Conservation (phyloP, 78 protist species). For the Goniomonas avonlea region DNA sequence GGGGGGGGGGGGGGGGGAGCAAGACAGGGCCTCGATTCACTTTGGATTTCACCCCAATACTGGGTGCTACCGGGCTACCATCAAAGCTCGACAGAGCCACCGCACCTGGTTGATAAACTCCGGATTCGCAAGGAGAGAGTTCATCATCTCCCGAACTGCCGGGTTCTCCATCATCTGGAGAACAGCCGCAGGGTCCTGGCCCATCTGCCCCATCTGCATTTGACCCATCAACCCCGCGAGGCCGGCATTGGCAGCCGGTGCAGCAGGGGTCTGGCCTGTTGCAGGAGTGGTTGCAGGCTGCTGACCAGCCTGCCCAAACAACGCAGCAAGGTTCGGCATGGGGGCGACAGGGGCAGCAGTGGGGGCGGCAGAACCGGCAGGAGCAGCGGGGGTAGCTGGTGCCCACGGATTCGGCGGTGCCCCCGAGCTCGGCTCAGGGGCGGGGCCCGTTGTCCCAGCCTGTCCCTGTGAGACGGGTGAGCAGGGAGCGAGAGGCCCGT, state of each 20-base stretch:
- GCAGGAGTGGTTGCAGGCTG: neutral
- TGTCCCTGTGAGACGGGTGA: neutral
- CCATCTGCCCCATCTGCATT: neutral
- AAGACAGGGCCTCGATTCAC: too few species aligned
- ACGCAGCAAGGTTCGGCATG: neutral
- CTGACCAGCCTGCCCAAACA: neutral
- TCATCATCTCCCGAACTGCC: neutral
- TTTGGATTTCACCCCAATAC: too few species aligned
- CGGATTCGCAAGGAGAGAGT: neutral
- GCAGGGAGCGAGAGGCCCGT: neutral
- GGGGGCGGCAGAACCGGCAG: neutral
- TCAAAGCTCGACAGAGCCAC: too few species aligned
- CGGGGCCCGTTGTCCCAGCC: neutral
- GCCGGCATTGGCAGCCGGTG: neutral
- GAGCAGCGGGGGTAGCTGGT: neutral
- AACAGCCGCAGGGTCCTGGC: neutral
- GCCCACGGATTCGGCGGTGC: slow-evolving; percentile 18
- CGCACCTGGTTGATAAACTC: neutral
- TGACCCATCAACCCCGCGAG: too few species aligned
- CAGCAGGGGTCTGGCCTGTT: too few species aligned
- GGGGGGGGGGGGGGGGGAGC: neutral
- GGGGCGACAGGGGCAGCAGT: neutral
- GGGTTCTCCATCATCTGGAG: neutral
- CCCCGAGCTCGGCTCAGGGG: neutral
- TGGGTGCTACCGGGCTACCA: too few species aligned